phyloP scores from a whole-genome alignment of 371 early-diverging fungal species.

The Mucor mucedo region DNA sequence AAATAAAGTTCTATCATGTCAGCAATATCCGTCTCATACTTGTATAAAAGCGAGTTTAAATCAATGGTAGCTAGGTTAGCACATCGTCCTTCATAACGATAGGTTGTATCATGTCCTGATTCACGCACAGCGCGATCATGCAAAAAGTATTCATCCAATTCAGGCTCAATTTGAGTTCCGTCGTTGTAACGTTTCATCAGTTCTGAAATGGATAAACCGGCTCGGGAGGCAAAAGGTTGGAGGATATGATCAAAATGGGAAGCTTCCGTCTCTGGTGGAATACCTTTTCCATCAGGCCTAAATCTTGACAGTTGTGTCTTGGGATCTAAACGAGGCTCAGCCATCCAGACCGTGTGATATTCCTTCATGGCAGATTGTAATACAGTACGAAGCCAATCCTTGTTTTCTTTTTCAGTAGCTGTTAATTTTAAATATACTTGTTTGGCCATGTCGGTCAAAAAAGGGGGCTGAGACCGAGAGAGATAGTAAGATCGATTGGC shows the following conservation, averaged over 20 bases:
- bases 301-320: constrained; percentile 77
- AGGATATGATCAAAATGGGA: constrained; percentile 89
- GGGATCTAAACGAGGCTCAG: constrained; percentile 73
- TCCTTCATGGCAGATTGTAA: constrained; percentile 85
- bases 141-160: constrained; percentile 88
- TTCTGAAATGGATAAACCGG: constrained; percentile 66
- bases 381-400: constrained; percentile 71
- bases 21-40: constrained; percentile 91
- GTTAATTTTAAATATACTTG: constrained; percentile 65
- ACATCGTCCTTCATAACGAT: constrained; percentile 85
- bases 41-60: constrained; percentile 85
- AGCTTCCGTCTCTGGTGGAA: constrained; percentile 95
- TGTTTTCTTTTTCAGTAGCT: constrained; percentile 44
- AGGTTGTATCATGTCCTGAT: constrained; percentile 94
- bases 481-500: constrained; percentile 95
- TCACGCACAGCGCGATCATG: constrained; percentile 96
- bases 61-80: constrained; percentile 90
- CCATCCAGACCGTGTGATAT: constrained; percentile 87
- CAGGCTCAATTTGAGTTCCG: constrained; percentile 68
- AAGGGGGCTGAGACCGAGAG: constrained; percentile 93
- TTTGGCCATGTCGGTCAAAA: constrained; percentile 91
- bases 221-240: constrained; percentile 74
- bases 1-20: constrained; percentile 66
- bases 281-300: constrained; percentile 84
- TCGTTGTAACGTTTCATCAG: constrained; percentile 67